phyloP scores from a whole-genome alignment of 257 asterid genomes.

The Eucommia ulmoides region DNA sequence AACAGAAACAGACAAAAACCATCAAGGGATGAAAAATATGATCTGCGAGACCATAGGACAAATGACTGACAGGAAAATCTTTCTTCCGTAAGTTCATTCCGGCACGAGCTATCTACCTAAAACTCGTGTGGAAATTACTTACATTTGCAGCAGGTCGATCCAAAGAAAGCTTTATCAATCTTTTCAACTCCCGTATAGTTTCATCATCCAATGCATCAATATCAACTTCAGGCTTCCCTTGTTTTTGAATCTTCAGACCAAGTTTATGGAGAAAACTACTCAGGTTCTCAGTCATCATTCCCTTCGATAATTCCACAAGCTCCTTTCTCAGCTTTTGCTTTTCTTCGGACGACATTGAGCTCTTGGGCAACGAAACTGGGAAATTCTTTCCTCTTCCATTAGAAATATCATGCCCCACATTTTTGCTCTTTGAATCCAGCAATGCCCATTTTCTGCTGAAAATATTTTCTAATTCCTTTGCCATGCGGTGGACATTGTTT shows the following conservation, averaged over 20 bases:
- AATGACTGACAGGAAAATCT: not conserved
- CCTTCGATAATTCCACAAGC: conserved; percentile 18
- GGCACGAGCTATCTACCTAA: not conserved
- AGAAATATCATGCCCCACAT: conserved; percentile 1
- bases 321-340: conserved; percentile 29
- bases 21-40: conserved; percentile 11
- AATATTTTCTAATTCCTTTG: conserved; percentile 26
- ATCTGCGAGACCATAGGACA: not conserved
- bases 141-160: conserved; percentile 25
- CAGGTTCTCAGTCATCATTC: conserved; percentile 27
- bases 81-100: not conserved
- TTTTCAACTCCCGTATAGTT: conserved; percentile 33
- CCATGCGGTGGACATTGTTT: conserved; percentile 31
- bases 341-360: conserved; percentile 25
- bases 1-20: conserved; percentile 1
- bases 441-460: conserved; percentile 49
- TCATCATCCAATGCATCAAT: conserved; percentile 26
- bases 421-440: conserved; percentile 33
- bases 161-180: conserved; percentile 17
- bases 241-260: conserved; percentile 9
- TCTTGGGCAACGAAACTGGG: conserved; percentile 15
- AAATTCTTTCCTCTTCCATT: conserved; percentile 14
- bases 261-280: conserved; percentile 15
- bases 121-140: conserved; percentile 4
- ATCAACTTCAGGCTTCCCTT: conserved; percentile 12